Evolutionary conservation across 2,329 filamentous ascomycete species (phyloP).

Genomic region (Metarhizium guizhouense): DNA sequence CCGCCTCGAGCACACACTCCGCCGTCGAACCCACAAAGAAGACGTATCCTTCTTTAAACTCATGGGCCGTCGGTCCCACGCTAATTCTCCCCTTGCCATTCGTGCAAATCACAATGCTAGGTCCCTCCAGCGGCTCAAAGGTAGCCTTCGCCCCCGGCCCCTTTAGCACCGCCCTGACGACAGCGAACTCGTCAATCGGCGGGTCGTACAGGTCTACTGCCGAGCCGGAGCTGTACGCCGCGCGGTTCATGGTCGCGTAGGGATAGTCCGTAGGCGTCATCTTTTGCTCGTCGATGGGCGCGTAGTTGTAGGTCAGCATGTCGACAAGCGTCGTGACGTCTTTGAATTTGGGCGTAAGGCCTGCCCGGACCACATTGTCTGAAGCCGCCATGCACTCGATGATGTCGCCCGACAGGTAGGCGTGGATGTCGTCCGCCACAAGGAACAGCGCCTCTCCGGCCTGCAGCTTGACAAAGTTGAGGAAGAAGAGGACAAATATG

Average conservation of each 20-base stretch:
- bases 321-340: slow-evolving; percentile 80
- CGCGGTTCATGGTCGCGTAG: slow-evolving; percentile 73
- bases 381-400: slow-evolving; percentile 98
- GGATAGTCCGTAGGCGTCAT: slow-evolving; percentile 81
- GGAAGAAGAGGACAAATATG: slow-evolving; percentile 91
- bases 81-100: slow-evolving; percentile 72
- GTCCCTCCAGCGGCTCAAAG: slow-evolving; percentile 78
- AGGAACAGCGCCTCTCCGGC: slow-evolving; percentile 94
- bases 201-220: slow-evolving; percentile 76
- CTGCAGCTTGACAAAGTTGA: slow-evolving; percentile 84
- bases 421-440: slow-evolving; percentile 93
- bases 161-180: slow-evolving; percentile 71
- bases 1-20: slow-evolving; percentile 68
- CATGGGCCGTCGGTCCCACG: slow-evolving; percentile 72
- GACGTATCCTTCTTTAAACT: slow-evolving; percentile 64
- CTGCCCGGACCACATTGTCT: slow-evolving; percentile 97
- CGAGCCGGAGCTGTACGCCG: slow-evolving; percentile 70
- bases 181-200: slow-evolving; percentile 92
- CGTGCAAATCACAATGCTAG: slow-evolving; percentile 90
- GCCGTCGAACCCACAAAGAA: slow-evolving; percentile 86
- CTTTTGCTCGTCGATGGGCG: slow-evolving; percentile 90
- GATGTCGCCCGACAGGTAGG: slow-evolving; percentile 87
- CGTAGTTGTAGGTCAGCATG: slow-evolving; percentile 93
- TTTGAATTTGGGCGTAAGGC: slow-evolving; percentile 98
- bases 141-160: slow-evolving; percentile 69